phyloP scores from a whole-genome alignment of 73 alveolate genomes.

The Paramecium caudatum region DNA sequence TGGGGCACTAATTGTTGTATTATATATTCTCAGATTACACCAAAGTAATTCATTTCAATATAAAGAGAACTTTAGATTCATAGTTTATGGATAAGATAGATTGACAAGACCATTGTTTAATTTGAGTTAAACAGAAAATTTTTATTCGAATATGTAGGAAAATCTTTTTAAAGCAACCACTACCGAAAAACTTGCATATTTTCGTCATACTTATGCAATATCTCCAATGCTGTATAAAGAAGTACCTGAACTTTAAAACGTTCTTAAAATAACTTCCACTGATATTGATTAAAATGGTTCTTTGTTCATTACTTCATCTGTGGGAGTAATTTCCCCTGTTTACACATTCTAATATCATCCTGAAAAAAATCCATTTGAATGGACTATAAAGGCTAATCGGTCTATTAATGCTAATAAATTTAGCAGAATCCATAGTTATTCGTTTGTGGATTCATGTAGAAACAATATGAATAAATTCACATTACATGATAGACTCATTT shows the following conservation, averaged over 20 bases:
- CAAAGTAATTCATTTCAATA: not conserved
- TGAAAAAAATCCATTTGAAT: conserved; percentile 74
- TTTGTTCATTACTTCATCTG: conserved; percentile 56
- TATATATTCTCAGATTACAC: conserved; percentile 60
- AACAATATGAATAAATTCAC: conserved; percentile 8
- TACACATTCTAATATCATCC: conserved; percentile 67
- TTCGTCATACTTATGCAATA: conserved; percentile 59
- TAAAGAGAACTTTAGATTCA: not conserved
- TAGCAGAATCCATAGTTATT: conserved; percentile 54
- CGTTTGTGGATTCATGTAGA: conserved; percentile 57
- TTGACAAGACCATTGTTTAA: not conserved
- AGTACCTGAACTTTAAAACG: not conserved
- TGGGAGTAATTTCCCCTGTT: conserved; percentile 44
- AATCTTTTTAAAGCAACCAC: conserved; percentile 36
- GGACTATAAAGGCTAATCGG: conserved; percentile 73
- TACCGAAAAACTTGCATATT: conserved; percentile 47
- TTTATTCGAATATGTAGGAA: not conserved
- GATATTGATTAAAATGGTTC: conserved; percentile 43
- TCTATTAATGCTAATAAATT: conserved; percentile 59
- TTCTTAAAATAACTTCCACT: conserved; percentile 62
- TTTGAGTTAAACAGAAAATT: not conserved
- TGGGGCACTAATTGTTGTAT: conserved; percentile 79
- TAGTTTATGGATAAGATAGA: conserved; percentile 1
- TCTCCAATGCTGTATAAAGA: not conserved
- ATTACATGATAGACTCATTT: not conserved